Conservation (phyloP, 495 filamentous ascomycete genomes). For the Hypoxylon fragiforme region DNA sequence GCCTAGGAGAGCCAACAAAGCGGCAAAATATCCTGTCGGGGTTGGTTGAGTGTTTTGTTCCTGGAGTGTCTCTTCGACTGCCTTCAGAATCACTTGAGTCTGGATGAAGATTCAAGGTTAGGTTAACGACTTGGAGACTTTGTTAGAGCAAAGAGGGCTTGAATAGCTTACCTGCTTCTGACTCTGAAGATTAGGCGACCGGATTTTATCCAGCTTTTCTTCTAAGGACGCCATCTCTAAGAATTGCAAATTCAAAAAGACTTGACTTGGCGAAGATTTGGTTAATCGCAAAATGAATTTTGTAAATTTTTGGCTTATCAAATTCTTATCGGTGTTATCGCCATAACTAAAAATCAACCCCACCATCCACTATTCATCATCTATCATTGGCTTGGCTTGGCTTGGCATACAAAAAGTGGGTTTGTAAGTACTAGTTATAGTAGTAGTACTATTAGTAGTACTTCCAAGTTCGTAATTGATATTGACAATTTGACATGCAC, state of each 20-base stretch:
- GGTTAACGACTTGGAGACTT: not conserved
- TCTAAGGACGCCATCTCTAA: constrained; percentile 70
- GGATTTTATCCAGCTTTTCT: constrained; percentile 93
- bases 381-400: too few species aligned
- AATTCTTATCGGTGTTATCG: constrained; percentile 38
- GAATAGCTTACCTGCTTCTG: constrained; percentile 75
- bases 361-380: too few species aligned
- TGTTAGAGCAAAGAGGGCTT: not conserved
- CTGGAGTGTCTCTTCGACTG: constrained; percentile 88
- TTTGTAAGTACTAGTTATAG: too few species aligned
- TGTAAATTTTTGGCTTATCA: constrained; percentile 36
- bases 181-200: constrained; percentile 93
- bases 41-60: constrained; percentile 81
- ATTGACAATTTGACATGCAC: too few species aligned
- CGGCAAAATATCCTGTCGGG: constrained; percentile 92
- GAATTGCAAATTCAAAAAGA: constrained; percentile 43
- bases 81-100: constrained; percentile 85
- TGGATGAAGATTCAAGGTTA: constrained; percentile 41
- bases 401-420: too few species aligned
- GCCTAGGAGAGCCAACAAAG: constrained; percentile 84
- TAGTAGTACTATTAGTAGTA: too few species aligned
- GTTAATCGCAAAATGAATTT: constrained; percentile 23
- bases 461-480: too few species aligned
- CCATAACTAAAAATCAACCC: constrained; percentile 21
- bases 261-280: constrained; percentile 19